Percentiles rank a stretch among this genome's conserved stretches.
Conservation (phyloP, 1,284 basidiomycete species). For the Takashimella koratensis region DNA sequence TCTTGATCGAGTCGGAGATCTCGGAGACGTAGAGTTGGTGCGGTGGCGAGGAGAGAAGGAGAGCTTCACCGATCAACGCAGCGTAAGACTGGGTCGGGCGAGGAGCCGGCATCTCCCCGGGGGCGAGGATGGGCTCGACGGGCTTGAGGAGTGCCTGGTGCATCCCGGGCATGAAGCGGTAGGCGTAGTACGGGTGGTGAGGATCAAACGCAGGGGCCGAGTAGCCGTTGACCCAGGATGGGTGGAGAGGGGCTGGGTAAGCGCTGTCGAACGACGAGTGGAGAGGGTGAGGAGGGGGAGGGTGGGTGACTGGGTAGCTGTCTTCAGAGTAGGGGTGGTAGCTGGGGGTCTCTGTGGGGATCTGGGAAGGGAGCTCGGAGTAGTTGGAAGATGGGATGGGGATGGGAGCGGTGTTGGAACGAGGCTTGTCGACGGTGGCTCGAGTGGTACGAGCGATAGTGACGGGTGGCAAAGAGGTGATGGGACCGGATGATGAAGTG, state of each 20-base stretch:
- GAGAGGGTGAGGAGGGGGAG: not conserved
- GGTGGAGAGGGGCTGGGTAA: not conserved
- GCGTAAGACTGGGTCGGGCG: constrained; percentile 45
- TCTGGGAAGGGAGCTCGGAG: not conserved
- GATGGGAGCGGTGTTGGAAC: not conserved
- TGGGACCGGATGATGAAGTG: not conserved
- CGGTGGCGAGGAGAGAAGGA: constrained; percentile 37
- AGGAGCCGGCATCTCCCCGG: constrained; percentile 38
- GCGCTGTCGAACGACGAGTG: not conserved
- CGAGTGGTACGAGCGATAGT: not conserved
- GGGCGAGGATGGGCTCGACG: constrained; percentile 40
- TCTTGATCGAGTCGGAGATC: constrained; percentile 46
- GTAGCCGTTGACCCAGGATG: not conserved
- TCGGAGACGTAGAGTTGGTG: constrained; percentile 48
- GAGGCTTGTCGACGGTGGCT: not conserved
- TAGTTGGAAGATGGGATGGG: not conserved
- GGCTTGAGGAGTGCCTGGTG: not conserved
- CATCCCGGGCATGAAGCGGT: not conserved
- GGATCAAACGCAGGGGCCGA: not conserved
- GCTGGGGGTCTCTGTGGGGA: not conserved
- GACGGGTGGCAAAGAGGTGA: not conserved
- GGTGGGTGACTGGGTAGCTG: not conserved
- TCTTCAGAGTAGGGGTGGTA: not conserved
- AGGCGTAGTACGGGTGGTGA: not conserved
- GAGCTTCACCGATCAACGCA: constrained; percentile 46